phyloP scores from a whole-genome alignment of 2,329 filamentous ascomycete species.

The Trichoderma hamatum region DNA sequence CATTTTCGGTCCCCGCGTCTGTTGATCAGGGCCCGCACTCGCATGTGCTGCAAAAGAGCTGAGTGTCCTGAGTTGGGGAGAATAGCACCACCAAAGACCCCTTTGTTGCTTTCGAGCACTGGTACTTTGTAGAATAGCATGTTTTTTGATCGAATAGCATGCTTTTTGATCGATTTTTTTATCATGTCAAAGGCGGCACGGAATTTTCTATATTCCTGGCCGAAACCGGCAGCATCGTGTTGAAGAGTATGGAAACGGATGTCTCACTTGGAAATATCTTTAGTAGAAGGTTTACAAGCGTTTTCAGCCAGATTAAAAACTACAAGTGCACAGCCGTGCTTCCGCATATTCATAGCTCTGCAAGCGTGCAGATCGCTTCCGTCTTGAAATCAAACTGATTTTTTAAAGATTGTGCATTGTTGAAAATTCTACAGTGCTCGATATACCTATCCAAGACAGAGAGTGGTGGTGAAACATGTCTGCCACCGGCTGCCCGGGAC shows the following conservation, averaged over 20 bases:
- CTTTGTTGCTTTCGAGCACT: background rate
- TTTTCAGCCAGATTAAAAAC: background rate
- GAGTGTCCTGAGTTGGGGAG: background rate
- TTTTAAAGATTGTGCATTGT: background rate
- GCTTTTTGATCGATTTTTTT: background rate
- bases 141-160: background rate
- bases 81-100: background rate
- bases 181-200: background rate
- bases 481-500: background rate
- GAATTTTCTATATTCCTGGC: background rate
- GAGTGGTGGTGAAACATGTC: background rate
- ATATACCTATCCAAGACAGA: background rate
- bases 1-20: background rate
- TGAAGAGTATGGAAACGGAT: background rate
- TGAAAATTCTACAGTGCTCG: background rate
- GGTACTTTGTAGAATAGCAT: background rate
- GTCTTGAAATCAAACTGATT: background rate
- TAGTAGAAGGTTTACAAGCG: background rate
- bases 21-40: background rate
- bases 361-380: background rate
- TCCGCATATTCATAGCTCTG: background rate
- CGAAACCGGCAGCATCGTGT: background rate
- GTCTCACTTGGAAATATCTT: background rate
- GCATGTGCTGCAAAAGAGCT: background rate
- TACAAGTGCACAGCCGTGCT: background rate